phyloP scores from a whole-genome alignment of 2,329 filamentous ascomycete genomes.

The Phyllosticta citrichinensis region DNA sequence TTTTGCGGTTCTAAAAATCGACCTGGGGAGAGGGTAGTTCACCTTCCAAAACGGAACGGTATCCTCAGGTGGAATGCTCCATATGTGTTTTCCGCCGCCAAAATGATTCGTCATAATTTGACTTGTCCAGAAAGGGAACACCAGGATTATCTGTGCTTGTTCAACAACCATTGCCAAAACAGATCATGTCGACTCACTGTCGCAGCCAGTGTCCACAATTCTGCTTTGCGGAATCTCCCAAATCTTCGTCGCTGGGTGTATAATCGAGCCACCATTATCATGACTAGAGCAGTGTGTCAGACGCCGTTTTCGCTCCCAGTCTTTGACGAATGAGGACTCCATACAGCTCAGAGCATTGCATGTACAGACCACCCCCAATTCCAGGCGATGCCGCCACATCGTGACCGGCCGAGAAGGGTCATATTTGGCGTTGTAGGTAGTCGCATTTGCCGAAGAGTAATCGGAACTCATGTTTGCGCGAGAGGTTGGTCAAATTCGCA shows the following conservation, averaged over 20 bases:
- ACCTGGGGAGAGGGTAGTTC: background rate
- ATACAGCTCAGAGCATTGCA: background rate
- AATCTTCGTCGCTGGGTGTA: conserved; percentile 1
- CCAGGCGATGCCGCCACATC: conserved; percentile 7
- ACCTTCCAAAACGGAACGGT: conserved; percentile 6
- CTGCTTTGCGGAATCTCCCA: conserved; percentile 7
- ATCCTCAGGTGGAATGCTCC: conserved; percentile 2
- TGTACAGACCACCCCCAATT: conserved; percentile 6
- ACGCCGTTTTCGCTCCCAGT: background rate
- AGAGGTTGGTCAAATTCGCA: background rate
- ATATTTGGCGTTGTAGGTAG: conserved; percentile 1
- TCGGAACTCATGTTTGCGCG: conserved; percentile 5
- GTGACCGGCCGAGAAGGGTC: background rate
- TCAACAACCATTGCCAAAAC: background rate
- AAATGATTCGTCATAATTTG: conserved; percentile 7
- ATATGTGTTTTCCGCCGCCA: conserved; percentile 5
- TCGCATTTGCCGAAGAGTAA: background rate
- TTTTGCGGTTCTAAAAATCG: background rate
- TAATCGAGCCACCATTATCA: background rate
- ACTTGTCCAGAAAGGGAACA: conserved; percentile 4
- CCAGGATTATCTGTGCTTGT: background rate
- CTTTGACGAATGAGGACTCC: background rate
- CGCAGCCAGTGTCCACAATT: background rate
- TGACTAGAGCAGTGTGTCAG: background rate
- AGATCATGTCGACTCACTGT: background rate